Evolutionary conservation across 305 asterid genomes (phyloP), one percentile per base, ranked within the genome.

Genomic region (Andrographis paniculata): DNA sequence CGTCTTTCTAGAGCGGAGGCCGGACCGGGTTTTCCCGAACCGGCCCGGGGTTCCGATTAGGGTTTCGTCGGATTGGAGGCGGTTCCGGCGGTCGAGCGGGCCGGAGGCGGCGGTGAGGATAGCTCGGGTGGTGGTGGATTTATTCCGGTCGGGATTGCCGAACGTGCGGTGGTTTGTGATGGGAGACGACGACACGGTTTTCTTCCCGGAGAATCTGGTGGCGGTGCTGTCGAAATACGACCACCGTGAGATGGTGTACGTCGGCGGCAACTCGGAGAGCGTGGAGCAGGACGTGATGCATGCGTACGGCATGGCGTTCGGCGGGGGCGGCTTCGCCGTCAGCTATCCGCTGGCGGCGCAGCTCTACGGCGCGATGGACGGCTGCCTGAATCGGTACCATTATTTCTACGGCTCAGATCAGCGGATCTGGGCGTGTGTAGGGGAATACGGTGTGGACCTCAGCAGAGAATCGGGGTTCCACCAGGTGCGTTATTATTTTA

Each of bases 181-280:
- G 97, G 97, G 97, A 17, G 97, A 87, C 52, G 97, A 87, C 33
- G 97, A 87, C 42, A 84, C 97, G 13, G 86, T 87, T 28, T 87
- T 87, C 48, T 87, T 87, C 59, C 55, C 77, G 6, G 86, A 81
- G 4, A 87, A 87, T 36, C 20, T 87, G 27, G 88, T 66, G 15
- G 54, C 86, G 61, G 95, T 79, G 50, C 62, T 81, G 43, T 63
- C 58, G 45, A 75, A 69, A 65, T 81, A 87, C 64, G 92, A 87
- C 42, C 84, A 87, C 76, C 76, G 80, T 17, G 33, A 60, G 61
- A 74, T 84, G 95, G 72, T 66, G 55, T 87, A 87, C 62, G 57
- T 87, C 22, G 97, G 97, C 22, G 86, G 84, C 48, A 71, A 54
- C 55, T 84, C 95, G 54, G 96, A 87, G 75, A 84, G 92, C 52